phyloP scores from a whole-genome alignment of 2,329 filamentous ascomycete genomes.

The Alternaria sp. region DNA sequence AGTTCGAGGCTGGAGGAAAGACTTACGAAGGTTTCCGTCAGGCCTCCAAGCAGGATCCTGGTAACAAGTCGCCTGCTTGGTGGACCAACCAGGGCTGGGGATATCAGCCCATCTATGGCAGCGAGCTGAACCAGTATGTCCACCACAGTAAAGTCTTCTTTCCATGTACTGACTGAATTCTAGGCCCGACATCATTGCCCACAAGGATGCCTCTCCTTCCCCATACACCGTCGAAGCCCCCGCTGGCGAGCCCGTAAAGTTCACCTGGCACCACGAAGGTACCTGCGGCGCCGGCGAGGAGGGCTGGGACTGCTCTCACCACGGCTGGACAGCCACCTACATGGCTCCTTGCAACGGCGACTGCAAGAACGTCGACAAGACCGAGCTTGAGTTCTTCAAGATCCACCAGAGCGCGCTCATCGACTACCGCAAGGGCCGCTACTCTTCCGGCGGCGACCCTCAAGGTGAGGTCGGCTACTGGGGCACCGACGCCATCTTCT shows the following conservation, averaged over 20 bases:
- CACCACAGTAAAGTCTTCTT: background rate
- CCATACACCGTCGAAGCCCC: slow-evolving; percentile 40
- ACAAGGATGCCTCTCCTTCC: slow-evolving; percentile 41
- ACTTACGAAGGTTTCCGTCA: slow-evolving; percentile 43
- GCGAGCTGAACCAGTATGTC: slow-evolving; percentile 30
- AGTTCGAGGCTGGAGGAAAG: slow-evolving; percentile 37
- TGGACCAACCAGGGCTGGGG: slow-evolving; percentile 47
- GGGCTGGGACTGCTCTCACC: slow-evolving; percentile 47
- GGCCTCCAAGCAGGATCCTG: slow-evolving; percentile 35
- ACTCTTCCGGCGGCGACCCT: slow-evolving; percentile 24
- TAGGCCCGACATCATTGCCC: slow-evolving; percentile 42
- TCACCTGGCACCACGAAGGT: slow-evolving; percentile 45
- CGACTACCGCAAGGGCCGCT: slow-evolving; percentile 42
- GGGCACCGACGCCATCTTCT: slow-evolving; percentile 48
- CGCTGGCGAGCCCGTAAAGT: slow-evolving; percentile 42
- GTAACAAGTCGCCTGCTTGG: slow-evolving; percentile 44
- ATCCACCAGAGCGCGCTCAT: slow-evolving; percentile 41
- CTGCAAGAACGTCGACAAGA: slow-evolving; percentile 43
- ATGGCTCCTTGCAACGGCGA: slow-evolving; percentile 47
- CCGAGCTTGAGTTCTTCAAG: slow-evolving; percentile 46
- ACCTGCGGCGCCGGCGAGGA: slow-evolving; percentile 34
- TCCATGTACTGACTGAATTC: background rate
- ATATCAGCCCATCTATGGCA: slow-evolving; percentile 40
- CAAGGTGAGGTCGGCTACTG: slow-evolving; percentile 42
- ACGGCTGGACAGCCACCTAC: slow-evolving; percentile 46